phyloP scores from a whole-genome alignment of 345 rosid genomes.

The Lepidium aucheri region DNA sequence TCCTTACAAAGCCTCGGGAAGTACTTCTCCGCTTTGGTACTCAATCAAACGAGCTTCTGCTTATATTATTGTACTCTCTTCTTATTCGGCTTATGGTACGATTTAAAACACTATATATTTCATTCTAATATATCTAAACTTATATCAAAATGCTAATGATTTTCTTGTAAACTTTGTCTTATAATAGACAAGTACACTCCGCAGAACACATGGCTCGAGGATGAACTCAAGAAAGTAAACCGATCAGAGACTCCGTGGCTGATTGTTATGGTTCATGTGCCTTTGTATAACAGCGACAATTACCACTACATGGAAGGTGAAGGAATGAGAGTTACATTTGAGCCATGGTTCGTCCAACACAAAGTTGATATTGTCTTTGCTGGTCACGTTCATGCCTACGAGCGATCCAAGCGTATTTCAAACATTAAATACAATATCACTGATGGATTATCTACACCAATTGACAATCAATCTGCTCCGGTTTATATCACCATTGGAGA shows the following conservation, averaged over 20 bases:
- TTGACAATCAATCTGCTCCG: conserved; percentile 41
- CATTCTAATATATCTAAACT: no score
- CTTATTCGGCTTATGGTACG: conserved; percentile 44
- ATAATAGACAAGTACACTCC: conserved; percentile 32
- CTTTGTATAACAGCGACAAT: conserved; percentile 32
- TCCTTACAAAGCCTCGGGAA: conserved; percentile 35
- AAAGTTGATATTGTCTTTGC: conserved; percentile 44
- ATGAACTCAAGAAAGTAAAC: conserved; percentile 31
- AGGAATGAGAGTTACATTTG: conserved; percentile 41
- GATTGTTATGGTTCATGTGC: conserved; percentile 19
- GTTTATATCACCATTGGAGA: conserved; percentile 60
- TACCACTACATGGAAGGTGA: conserved; percentile 49
- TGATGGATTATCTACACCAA: conserved; percentile 37
- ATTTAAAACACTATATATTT: neutral
- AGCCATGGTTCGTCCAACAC: conserved; percentile 37
- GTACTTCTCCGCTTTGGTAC: conserved; percentile 46
- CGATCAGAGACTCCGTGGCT: conserved; percentile 34
- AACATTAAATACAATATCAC: conserved; percentile 45
- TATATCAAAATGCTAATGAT: neutral
- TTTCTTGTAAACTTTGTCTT: neutral
- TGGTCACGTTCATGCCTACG: conserved; percentile 49
- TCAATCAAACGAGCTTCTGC: conserved; percentile 41
- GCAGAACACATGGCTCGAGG: conserved; percentile 25
- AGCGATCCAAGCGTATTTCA: conserved; percentile 43
- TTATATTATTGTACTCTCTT: conserved; percentile 36